phyloP scores from a whole-genome alignment of 1,284 basidiomycete genomes.

The Pisolithus thermaeus region DNA sequence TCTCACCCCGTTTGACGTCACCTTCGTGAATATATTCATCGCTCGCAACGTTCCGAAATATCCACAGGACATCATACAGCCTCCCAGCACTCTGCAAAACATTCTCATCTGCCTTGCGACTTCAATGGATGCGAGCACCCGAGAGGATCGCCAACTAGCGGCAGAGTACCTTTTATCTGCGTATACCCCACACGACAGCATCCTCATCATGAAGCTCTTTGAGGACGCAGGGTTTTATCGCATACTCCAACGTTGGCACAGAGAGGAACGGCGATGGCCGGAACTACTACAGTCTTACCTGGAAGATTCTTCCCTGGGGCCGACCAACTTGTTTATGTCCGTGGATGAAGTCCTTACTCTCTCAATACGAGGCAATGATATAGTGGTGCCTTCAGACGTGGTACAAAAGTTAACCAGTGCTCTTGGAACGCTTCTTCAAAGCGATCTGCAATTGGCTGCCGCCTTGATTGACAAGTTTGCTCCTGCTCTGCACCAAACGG shows the following conservation, averaged over 20 bases:
- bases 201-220: constrained; percentile 66
- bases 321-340: constrained; percentile 56
- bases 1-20: constrained; percentile 59
- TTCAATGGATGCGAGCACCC: constrained; percentile 65
- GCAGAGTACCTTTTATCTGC: constrained; percentile 92
- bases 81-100: constrained; percentile 59
- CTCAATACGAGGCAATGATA: constrained; percentile 39
- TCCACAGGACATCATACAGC: constrained; percentile 77
- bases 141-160: constrained; percentile 93
- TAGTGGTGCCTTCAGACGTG: constrained; percentile 47
- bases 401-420: constrained; percentile 45
- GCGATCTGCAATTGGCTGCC: constrained; percentile 65
- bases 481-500: constrained; percentile 57
- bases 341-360: constrained; percentile 58
- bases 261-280: constrained; percentile 73
- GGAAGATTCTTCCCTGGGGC: constrained; percentile 65
- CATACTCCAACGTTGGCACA: constrained; percentile 79
- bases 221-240: constrained; percentile 85
- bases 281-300: constrained; percentile 69
- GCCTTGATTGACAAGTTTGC: constrained; percentile 67
- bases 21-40: constrained; percentile 92
- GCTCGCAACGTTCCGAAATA: constrained; percentile 97
- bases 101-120: constrained; percentile 77
- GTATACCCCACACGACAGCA: constrained; percentile 79
- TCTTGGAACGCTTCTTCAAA: constrained; percentile 59